phyloP scores from a whole-genome alignment of 1,284 basidiomycete species.

The Psilocybe mexicana region DNA sequence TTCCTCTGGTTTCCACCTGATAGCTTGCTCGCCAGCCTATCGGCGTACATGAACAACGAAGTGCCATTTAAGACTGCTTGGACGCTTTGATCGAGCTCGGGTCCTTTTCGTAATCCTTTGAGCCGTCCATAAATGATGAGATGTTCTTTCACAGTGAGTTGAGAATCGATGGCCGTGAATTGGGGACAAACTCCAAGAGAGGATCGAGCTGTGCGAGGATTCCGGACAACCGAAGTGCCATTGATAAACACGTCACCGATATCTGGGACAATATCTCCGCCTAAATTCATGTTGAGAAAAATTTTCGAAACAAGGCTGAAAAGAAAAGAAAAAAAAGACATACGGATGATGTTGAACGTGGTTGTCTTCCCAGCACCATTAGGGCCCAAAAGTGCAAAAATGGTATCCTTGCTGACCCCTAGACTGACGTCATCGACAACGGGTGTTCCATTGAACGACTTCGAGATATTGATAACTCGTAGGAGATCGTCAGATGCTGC shows the following conservation, averaged over 20 bases:
- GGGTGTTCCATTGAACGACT: constrained; percentile 56
- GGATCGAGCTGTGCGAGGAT: constrained; percentile 61
- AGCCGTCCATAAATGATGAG: constrained; percentile 65
- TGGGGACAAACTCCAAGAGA: constrained; percentile 80
- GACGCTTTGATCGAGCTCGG: constrained; percentile 55
- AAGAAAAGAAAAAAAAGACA: constrained; percentile 24
- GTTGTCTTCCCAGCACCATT: constrained; percentile 86
- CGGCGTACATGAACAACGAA: constrained; percentile 60
- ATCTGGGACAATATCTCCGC: constrained; percentile 41
- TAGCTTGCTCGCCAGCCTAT: constrained; percentile 70
- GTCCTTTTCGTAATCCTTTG: constrained; percentile 60
- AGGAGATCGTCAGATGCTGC: constrained; percentile 55
- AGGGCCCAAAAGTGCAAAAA: constrained; percentile 76
- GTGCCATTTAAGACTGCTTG: constrained; percentile 61
- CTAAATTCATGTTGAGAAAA: background rate
- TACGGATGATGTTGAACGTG: constrained; percentile 75
- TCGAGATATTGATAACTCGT: constrained; percentile 63
- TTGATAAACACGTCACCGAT: constrained; percentile 68
- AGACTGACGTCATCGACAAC: constrained; percentile 78
- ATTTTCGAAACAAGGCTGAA: background rate
- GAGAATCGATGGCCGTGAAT: constrained; percentile 78
- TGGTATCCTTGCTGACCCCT: constrained; percentile 61
- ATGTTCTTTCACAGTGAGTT: constrained; percentile 80
- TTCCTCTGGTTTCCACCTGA: constrained; percentile 84
- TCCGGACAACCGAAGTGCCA: constrained; percentile 59